A percentile compares a stretch with the other conserved stretches of the same genome.
These are phyloP conservation scores for Pholiota molesta DNA, from an alignment of 768 basidiomycete species.

Conservation along the genomic window DNA sequence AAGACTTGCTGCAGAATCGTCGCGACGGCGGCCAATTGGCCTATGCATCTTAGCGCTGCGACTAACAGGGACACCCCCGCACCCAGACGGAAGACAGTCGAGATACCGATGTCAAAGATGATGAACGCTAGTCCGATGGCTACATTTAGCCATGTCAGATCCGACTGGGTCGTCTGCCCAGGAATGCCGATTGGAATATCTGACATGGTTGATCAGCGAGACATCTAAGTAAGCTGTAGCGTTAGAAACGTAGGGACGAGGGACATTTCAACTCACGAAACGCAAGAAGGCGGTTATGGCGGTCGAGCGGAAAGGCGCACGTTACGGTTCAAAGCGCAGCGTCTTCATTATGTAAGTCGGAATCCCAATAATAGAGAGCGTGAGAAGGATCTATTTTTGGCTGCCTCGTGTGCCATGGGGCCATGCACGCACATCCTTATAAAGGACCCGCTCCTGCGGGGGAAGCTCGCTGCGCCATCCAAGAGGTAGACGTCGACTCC, in stretches of 20 bases:
- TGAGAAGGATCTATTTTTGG: not conserved
- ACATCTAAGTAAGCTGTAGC: not conserved
- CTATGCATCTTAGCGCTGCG: slow-evolving; percentile 72
- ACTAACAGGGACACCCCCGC: slow-evolving; percentile 69
- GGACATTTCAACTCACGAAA: too few species aligned
- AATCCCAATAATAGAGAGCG: not conserved
- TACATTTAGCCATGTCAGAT: slow-evolving; percentile 74
- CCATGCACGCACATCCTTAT: not conserved
- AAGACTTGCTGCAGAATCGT: slow-evolving; percentile 74
- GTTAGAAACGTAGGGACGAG: not conserved
- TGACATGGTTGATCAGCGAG: not conserved
- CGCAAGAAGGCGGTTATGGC: too few species aligned
- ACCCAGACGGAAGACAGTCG: slow-evolving; percentile 64
- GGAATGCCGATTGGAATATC: not conserved
- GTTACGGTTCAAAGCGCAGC: too few species aligned
- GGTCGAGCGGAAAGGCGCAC: too few species aligned
- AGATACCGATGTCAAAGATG: slow-evolving; percentile 69
- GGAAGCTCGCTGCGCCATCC: too few species aligned
- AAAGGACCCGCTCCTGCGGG: too few species aligned
- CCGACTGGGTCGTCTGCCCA: slow-evolving; percentile 3
- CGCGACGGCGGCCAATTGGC: slow-evolving; percentile 79
- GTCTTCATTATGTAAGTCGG: too few species aligned
- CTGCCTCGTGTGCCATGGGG: not conserved
- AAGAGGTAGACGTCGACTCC: too few species aligned
- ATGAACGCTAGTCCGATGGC: slow-evolving; percentile 77